Base-by-base conservation (phyloP, 2,329 filamentous ascomycete genomes). In the Cadophora sp. region DNA sequence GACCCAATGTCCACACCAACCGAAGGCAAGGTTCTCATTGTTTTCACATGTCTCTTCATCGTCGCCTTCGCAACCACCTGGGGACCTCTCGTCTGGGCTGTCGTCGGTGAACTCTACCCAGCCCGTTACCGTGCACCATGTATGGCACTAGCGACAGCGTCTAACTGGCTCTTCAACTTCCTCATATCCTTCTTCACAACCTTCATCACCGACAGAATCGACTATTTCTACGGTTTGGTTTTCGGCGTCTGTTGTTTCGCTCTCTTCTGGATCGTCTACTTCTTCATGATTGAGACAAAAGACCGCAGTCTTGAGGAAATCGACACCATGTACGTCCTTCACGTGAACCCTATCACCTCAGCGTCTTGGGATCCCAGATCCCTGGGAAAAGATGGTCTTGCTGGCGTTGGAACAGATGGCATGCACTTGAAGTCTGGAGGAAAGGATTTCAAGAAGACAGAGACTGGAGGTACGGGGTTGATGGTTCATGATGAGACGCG, bases 251-350 rank as follows among this genome's bases (percentile, higher is more conserved):
- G 89, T 76, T 90, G 90, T 71, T 81, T 91, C 43, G 80, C 84
- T 0, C 89, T 86, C 0, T 85, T 87, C 0, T 73, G 87, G 0
- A 79, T 93, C n/a, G 89, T 94, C 41, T 94, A 90, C 81, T 91
- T 94, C 79, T 93, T 93, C 76, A 85, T 94, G 62, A 87, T 91
- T 65, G 91, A 94, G 76, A 89, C 86, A 55, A 89, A 91, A 75
- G 91, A 89, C 62, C 85, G 91, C 6, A 89, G 87, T 0, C 83
- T 95, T 1, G 92, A 95, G 79, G 91, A 94, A 77, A 91, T 95
- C 64, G 92, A 95, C 73, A 89, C 86, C 66, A 93, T 93, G 90
- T 94, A 94, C 76, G 81, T 84, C 20, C 73, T 80, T 47, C 77
- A 76, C 50, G 82, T 86, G 72, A 84, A 83, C 73, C 83, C 84